phyloP scores from a whole-genome alignment of 352 stramenopile species.

The Globisporangium spiculum region DNA sequence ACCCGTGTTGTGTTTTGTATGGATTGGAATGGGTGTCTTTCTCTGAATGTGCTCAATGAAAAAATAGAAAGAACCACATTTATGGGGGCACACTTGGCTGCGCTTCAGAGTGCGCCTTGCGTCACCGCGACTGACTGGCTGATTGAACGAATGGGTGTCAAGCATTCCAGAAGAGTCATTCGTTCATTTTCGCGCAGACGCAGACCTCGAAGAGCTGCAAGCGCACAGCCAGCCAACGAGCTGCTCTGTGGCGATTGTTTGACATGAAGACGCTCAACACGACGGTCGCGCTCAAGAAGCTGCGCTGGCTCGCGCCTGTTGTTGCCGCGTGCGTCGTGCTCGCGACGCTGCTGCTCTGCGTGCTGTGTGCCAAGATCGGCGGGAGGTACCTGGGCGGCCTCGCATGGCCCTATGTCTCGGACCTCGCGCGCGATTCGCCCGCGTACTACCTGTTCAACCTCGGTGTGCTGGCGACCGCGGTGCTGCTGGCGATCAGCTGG shows the following conservation, averaged over 20 bases:
- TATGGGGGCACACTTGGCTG: no score
- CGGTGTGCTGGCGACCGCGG: constrained; percentile 27
- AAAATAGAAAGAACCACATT: constrained; percentile 7
- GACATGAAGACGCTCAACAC: not conserved
- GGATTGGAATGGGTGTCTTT: not conserved
- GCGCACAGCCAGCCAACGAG: not conserved
- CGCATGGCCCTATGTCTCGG: constrained; percentile 54
- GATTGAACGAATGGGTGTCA: not conserved
- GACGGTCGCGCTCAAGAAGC: not conserved
- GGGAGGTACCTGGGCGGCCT: constrained; percentile 47
- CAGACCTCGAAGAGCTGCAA: constrained; percentile 1
- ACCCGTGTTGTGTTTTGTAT: not conserved
- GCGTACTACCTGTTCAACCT: constrained; percentile 39
- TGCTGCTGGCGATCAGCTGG: constrained; percentile 40
- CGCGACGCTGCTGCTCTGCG: constrained; percentile 40
- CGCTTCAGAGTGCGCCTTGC: not conserved
- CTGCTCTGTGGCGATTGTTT: not conserved
- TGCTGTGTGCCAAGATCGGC: constrained; percentile 34
- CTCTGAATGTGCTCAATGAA: not conserved
- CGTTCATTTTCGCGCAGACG: constrained; percentile 6
- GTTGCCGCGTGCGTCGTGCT: constrained; percentile 29
- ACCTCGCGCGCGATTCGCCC: constrained; percentile 39
- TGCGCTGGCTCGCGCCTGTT: constrained; percentile 21
- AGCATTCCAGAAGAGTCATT: not conserved
- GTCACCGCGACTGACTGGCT: no score